Evolutionary conservation across 176 grass and related monocot genomes (phyloP), one percentile per base, ranked within the genome.

Genomic region (Oryza meyeriana): DNA sequence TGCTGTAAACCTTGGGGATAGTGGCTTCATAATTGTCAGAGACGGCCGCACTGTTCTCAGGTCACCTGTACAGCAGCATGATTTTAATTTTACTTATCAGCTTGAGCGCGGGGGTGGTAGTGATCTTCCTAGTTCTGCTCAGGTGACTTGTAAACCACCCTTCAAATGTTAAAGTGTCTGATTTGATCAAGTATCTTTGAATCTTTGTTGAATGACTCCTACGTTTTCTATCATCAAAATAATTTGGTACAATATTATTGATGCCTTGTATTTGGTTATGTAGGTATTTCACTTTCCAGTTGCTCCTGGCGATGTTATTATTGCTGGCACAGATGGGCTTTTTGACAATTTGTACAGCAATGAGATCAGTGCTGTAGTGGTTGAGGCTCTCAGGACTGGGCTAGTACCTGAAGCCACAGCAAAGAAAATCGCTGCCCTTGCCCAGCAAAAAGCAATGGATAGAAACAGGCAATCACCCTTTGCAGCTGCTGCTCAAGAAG

Each of bases 11-110:
- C 89, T 99, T 71, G 97, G 97, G 22, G 97, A 99, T 68, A 99
- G 97, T 45, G 97, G 97, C 35, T 99, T 99, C 28, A 64, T 99
- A 66, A 89, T 96, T 42, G 87, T 99, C 72, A 90, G 97, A 66
- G 93, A 96, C 88, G 93, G 97, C 3, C 89, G 85, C 50, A 99
- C 93, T 44, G 71, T 99, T 84, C 90, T 94, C 22, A 95, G 81
- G 40, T 99, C 97, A 48, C 97, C 97, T 71, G 86, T 88, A 11
- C 97, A 99, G 61, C 97, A 99, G 67, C 97, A 99, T 88, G 97
- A 99, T 81, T 99, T 99, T 83, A 99, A 99, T 88, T 92, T 99
- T 52, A 99, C 97, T 76, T 99, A 94, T 79, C 97, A 99, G 85
- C 97, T 99, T 10, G 97, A 99, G 87, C 85, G 97, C 79, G 93